Evolutionary conservation across 257 asterid genomes (phyloP).

Genomic region (Primulina eburnea): DNA sequence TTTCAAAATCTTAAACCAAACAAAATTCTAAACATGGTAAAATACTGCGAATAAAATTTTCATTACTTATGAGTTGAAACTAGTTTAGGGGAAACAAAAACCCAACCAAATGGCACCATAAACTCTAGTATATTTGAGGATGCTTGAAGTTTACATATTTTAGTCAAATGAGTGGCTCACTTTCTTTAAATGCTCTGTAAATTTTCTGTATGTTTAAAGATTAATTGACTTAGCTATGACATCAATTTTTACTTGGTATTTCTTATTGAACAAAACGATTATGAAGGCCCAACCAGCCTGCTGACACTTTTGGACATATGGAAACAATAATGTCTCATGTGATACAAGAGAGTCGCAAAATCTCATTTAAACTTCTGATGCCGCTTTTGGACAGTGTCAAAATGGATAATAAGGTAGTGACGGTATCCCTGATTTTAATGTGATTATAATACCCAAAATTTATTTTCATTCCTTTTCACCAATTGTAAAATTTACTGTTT

Average conservation of each 20-base stretch:
- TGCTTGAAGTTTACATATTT: not conserved
- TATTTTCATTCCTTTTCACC: slow-evolving; percentile 22
- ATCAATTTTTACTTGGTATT: slow-evolving; percentile 18
- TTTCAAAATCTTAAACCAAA: no score
- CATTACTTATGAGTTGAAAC: not conserved
- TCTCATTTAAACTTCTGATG: slow-evolving; percentile 49
- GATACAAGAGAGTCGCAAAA: slow-evolving; percentile 47
- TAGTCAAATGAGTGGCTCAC: slow-evolving; percentile 9
- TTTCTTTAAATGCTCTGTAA: not conserved
- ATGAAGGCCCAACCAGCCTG: slow-evolving; percentile 44
- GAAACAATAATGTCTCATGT: slow-evolving; percentile 46
- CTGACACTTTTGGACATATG: slow-evolving; percentile 39
- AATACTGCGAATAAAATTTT: no score
- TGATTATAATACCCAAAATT: slow-evolving; percentile 4
- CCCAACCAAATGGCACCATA: not conserved
- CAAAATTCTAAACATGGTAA: no score
- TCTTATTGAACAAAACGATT: slow-evolving; percentile 17
- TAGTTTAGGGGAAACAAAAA: not conserved
- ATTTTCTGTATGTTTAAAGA: slow-evolving; percentile 5
- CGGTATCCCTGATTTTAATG: slow-evolving; percentile 16
- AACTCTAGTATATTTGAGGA: slow-evolving; percentile 1
- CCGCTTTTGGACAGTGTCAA: slow-evolving; percentile 53
- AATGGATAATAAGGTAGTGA: slow-evolving; percentile 46
- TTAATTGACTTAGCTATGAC: not conserved
- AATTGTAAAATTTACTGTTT: slow-evolving; percentile 14